A percentile compares a stretch with the other conserved stretches of the same genome.
Evolutionary conservation across 495 filamentous ascomycete species (phyloP).

Genomic region (Bathelium albidoporum): DNA sequence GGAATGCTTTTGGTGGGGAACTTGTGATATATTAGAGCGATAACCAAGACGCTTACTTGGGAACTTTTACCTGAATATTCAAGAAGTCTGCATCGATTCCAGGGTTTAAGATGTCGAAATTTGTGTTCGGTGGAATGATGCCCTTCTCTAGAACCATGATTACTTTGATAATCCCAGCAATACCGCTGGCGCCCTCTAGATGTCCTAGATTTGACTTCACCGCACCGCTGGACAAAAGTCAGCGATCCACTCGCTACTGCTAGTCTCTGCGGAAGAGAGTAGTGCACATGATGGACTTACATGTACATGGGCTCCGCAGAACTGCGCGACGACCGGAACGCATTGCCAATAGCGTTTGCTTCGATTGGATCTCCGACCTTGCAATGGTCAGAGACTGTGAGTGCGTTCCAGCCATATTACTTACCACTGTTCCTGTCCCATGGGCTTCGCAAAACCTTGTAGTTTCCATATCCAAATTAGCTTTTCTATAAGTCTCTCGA

Average conservation of each 20-base stretch:
- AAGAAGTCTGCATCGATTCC: conserved; percentile 14
- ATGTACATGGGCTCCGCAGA: not conserved
- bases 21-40: not conserved
- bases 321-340: not conserved
- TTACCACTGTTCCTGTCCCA: conserved; percentile 45
- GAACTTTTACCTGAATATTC: conserved; percentile 10
- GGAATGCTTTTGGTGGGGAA: conserved; percentile 22
- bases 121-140: conserved; percentile 36
- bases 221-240: conserved; percentile 31
- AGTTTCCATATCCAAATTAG: conserved; percentile 22
- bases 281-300: not conserved
- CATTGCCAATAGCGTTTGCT: not conserved
- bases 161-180: conserved; percentile 50
- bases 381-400: not conserved
- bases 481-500: conserved; percentile 6
- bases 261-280: not conserved
- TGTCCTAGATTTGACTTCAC: conserved; percentile 55
- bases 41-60: not conserved
- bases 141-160: conserved; percentile 48
- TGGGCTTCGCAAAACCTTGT: conserved; percentile 33
- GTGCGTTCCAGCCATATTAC: not conserved
- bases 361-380: conserved; percentile 8
- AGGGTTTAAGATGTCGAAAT: conserved; percentile 37
- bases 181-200: conserved; percentile 44
- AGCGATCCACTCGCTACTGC: not conserved